These are phyloP conservation scores for Trichoderma harzianum DNA, from an alignment of 2,329 filamentous ascomycete genomes.

Conservation along the genomic window DNA sequence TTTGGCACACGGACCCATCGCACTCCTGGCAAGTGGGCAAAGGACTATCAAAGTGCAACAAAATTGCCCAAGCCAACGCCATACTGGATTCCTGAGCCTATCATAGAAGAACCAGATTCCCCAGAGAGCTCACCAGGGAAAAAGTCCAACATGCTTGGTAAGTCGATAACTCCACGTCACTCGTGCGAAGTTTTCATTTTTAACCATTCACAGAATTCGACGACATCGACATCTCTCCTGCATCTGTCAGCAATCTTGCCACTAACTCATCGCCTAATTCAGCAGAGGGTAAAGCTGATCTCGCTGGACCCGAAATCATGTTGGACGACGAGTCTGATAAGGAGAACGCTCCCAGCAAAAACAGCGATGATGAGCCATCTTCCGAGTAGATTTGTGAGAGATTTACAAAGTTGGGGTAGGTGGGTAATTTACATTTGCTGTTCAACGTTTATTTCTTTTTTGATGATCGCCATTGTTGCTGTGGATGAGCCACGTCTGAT, in stretches of 20 bases:
- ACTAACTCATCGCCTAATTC: constrained; percentile 11
- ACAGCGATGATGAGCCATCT: background rate
- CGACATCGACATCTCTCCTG: background rate
- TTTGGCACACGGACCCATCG: constrained; percentile 1
- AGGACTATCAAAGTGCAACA: background rate
- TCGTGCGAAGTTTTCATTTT: background rate
- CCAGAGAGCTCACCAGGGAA: constrained; percentile 25
- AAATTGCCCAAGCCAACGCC: background rate
- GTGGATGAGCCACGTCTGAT: background rate
- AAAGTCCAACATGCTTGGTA: constrained; percentile 31
- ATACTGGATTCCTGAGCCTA: constrained; percentile 30
- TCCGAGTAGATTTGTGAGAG: background rate
- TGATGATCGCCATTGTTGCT: background rate
- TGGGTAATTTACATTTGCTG: background rate
- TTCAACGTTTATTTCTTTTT: background rate
- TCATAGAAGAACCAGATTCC: constrained; percentile 35
- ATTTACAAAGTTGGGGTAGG: background rate
- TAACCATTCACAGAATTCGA: constrained; percentile 24
- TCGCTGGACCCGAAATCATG: background rate
- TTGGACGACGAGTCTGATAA: constrained; percentile 10
- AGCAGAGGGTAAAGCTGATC: background rate
- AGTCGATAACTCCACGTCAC: background rate
- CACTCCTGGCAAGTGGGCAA: constrained; percentile 9
- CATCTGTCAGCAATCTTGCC: background rate
- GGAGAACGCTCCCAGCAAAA: background rate